Evolutionary conservation across 495 filamentous ascomycete genomes (phyloP), one percentile per base, ranked within the genome.

Genomic region (Aspergillus nanangensis): DNA sequence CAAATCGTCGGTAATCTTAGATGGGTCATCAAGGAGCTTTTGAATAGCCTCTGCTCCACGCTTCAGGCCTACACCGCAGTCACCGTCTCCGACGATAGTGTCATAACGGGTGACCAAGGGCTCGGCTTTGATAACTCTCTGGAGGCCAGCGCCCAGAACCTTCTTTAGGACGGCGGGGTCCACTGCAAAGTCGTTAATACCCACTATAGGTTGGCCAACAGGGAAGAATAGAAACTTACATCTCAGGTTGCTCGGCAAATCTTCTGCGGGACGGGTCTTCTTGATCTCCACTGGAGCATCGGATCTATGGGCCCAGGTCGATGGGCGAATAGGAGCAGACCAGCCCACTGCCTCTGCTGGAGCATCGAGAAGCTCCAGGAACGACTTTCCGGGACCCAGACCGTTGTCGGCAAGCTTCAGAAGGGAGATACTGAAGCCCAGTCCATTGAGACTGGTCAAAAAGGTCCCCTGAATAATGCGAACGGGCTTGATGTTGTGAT

Each of bases 61-160:
- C 70, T 88, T 89, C 31, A 98, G 71, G 1, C 90, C 90, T 22
- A 90, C 83, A 1, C 93, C 93, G 63, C 93, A 98, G 68, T 98
- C 93, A 33, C 93, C 93, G 62, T 98, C 93, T 38, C 93, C 93
- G 39, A 96, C 90, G 20, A 95, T 79, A 1, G 89, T 94, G 60
- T 98, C 93, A 61, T 83, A 96, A 44, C 76, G 82, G 7, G 94
- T 96, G 21, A 97, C 78, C 44, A 90, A 81, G 3, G 87, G 81
- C 57, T 98, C 93, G 1, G 80, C 87, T 0, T 69, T 74, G 48
- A 96, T 86, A 35, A 97, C 62, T 34, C 72, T 71, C 40, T 86
- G 67, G 11, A 96, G 72, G 2, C 78, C 92, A n/a, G 74, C 61
- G n/a, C 66, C 67, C 5, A 97, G 69, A 8, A 76, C 75, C 27